Evolutionary conservation across 164 flowering plant species (phyloP).

Genomic region (Tetracentron sinense): DNA sequence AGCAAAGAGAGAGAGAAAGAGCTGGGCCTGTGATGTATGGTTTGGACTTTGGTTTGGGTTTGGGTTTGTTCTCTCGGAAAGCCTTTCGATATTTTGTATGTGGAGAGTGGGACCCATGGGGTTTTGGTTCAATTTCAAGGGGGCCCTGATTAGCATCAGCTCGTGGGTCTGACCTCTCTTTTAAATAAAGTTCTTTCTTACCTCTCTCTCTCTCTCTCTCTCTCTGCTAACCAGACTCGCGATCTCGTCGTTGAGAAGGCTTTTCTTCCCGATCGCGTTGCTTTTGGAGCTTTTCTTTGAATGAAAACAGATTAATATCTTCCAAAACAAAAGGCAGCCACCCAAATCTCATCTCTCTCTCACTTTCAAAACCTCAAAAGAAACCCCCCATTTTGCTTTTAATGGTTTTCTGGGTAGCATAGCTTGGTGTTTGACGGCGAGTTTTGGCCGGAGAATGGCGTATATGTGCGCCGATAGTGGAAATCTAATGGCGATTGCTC

Average conservation of each 20-base stretch:
- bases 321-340: not conserved
- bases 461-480: conserved; percentile 95
- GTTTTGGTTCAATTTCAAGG: not conserved
- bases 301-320: not conserved
- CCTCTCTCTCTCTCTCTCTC: conserved; percentile 12
- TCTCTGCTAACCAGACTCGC: not conserved
- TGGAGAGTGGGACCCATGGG: not conserved
- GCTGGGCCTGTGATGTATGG: not conserved
- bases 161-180: not conserved
- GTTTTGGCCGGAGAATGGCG: conserved; percentile 60
- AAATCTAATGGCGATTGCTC: conserved; percentile 95
- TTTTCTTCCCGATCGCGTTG: not conserved
- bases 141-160: too few relatives aligned
- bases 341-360: not conserved
- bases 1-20: not conserved
- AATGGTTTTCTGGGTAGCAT: too few relatives aligned
- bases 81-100: not conserved
- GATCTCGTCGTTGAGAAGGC: not conserved
- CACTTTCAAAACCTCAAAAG: too few relatives aligned
- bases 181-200: not conserved
- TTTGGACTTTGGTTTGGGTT: not conserved
- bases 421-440: conserved; percentile 10
- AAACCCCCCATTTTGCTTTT: too few relatives aligned
- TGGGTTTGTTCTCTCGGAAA: not conserved
- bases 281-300: not conserved